Evolutionary conservation across 352 stramenopile species (phyloP), one percentile per base, ranked within the genome.

Genomic region (Phytopythium litorale): DNA sequence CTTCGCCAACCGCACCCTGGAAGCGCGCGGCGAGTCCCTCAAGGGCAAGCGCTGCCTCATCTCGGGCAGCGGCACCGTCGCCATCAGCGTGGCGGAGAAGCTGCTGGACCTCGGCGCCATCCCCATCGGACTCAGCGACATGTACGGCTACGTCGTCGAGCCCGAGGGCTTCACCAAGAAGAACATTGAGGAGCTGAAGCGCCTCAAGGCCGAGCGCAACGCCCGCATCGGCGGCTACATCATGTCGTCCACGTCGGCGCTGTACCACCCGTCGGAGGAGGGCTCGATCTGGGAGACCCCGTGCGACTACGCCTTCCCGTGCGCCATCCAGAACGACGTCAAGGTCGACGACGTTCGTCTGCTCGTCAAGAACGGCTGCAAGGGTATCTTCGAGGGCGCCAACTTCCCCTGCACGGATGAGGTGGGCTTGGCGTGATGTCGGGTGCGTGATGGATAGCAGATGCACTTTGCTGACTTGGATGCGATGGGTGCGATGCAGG

Each of bases 11-110:
- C 80, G 92, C 66, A 85, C 98, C 60, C 67, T 99, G 0, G 84
- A 98, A 64, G 79, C 93, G 49, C 92, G 92, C 58, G 88, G 91
- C 56, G 94, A 99, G 65, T 88, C 84, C 19, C 78, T 99, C 33
- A 85, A 98, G 69, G 97, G 96, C 37, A 99, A 99, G 78, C 87
- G 96, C 37, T 98, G 94, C 65, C 67, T 99, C 18, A 98, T 99
- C 72, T 97, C 97, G 13, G 97, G 97, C 45, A 93, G 88, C 55
- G 97, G 96, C 56, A 98, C 95, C 32, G 91, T 98, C 40, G 95
- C 96, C 32, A 76, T 98, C 49, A 98, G 88, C 71, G 88, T 98
- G 23, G 96, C 94, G 13, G 74, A 97, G 59, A 99, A 99, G 73
- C 76, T 99, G 51, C 63, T 99, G 37, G 88, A 98, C 50, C 78